Conservation (phyloP, 345 rosid species). For the Citrus sp. region DNA sequence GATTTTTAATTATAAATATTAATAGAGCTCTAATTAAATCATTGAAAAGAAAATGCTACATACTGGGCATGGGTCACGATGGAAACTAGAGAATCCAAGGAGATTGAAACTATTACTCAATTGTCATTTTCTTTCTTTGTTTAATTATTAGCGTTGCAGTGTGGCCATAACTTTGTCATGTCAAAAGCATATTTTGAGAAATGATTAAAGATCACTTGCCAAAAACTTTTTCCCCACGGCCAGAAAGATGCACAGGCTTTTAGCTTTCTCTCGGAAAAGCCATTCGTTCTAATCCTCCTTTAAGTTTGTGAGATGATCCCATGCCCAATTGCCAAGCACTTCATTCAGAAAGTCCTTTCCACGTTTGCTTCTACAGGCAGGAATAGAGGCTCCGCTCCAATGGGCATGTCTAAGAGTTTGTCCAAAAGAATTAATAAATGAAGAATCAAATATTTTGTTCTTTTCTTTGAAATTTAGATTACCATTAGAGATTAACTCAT, state of each 20-base stretch:
- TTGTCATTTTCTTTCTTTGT: background rate
- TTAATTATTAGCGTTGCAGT: background rate
- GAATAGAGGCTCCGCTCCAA: background rate
- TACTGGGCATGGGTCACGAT: background rate
- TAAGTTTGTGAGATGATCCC: background rate
- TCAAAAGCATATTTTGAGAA: background rate
- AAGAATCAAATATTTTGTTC: no score
- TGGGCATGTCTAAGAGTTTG: background rate
- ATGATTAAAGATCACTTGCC: background rate
- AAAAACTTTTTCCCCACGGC: background rate
- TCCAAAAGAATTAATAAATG: no score
- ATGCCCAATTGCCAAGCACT: background rate
- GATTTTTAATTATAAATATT: no score
- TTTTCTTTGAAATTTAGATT: no score
- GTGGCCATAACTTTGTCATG: background rate
- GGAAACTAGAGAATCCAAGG: slow-evolving; percentile 11
- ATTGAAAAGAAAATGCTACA: no score
- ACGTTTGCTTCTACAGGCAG: background rate
- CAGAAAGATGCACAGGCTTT: background rate
- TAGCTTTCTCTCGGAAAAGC: slow-evolving; percentile 11
- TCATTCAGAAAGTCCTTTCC: background rate
- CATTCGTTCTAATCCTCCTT: background rate
- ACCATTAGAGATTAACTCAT: no score
- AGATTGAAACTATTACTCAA: background rate
- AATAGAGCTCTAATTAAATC: no score